Base-by-base conservation (phyloP, 148 eudicot genomes). In the Euryodendron excelsum region DNA sequence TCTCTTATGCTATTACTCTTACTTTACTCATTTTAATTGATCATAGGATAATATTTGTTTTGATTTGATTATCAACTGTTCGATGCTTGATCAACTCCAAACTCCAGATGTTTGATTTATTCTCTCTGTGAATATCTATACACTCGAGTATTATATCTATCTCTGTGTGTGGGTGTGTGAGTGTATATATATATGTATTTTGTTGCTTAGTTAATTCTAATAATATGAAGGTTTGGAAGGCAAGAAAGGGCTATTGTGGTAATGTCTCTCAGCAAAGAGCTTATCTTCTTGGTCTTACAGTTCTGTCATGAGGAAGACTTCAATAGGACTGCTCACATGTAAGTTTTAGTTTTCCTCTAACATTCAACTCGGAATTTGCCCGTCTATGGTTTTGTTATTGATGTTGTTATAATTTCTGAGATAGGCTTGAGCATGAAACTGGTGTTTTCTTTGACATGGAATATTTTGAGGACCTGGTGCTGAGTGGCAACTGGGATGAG, bases 261-360 rank as follows among this genome's bases (percentile, higher is more conserved):
- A 36, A 62, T 68, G 69, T 74, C 72, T 75, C 73, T 81, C 4
- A 17, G 79, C 34, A 73, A 72, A 79, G 82, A 85, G 56, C 82
- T 85, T 72, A 34, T 82, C 33, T 82, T 66, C 73, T 69, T 85
- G 78, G 61, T 85, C 31, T 50, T 82, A 56, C 88, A 85, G 72
- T 82, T 79, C 53, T 82, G 83, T 41, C 47, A 68, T 52, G 88
- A 85, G 78, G 88, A 82, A 48, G 74, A 78, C 37, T 80, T 85
- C 23, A 47, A 64, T 17, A 80, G 23, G 64, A 85, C 87, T 65
- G 80, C 82, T 72, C 85, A 82, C 74, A 50, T 82, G 87, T 79
- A 61, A 82, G 85, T 79, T 2, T 31, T 15, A 66, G 23, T 0
- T 31, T 56, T 36, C 37, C 30, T 41, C 31, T 30, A 14, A 8